A percentile compares a stretch with the other conserved stretches of the same genome.
Conservation (phyloP, 129 eudicot species). For the Silybum marianum region DNA sequence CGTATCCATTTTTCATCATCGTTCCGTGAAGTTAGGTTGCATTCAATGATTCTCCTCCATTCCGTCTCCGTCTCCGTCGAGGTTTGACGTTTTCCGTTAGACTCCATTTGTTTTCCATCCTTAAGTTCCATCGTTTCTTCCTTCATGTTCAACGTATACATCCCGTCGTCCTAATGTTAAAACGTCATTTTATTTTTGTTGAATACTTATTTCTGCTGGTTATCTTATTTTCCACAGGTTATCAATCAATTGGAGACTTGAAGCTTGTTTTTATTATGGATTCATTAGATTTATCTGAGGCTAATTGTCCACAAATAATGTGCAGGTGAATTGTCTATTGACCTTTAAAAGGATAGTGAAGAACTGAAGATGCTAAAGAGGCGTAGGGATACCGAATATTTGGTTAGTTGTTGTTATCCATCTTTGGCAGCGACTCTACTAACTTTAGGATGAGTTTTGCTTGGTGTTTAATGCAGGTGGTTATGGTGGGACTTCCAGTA, state of each 20-base stretch:
- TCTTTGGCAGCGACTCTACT: neutral
- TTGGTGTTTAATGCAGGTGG: neutral
- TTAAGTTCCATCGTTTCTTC: neutral
- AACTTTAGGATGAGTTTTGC: neutral
- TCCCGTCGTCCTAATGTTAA: neutral
- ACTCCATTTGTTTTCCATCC: neutral
- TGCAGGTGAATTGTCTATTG: neutral
- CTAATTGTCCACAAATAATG: neutral
- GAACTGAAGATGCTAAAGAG: neutral
- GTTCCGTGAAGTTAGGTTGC: neutral
- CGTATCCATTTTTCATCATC: slow-evolving; percentile 1
- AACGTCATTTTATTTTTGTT: neutral
- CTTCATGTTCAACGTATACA: neutral
- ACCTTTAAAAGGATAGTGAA: neutral
- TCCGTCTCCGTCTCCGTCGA: neutral
- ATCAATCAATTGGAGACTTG: neutral
- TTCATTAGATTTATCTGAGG: neutral
- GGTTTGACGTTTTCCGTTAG: slow-evolving; percentile 22
- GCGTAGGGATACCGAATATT: no score
- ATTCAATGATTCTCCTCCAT: neutral
- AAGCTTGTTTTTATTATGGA: neutral
- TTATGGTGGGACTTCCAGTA: neutral
- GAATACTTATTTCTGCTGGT: neutral
- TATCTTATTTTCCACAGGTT: slow-evolving; percentile 16
- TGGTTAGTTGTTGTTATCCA: neutral